Evolutionary conservation across 2,329 filamentous ascomycete genomes (phyloP), one percentile per base, ranked within the genome.

Genomic region (Ophiocordyceps sinensis): DNA sequence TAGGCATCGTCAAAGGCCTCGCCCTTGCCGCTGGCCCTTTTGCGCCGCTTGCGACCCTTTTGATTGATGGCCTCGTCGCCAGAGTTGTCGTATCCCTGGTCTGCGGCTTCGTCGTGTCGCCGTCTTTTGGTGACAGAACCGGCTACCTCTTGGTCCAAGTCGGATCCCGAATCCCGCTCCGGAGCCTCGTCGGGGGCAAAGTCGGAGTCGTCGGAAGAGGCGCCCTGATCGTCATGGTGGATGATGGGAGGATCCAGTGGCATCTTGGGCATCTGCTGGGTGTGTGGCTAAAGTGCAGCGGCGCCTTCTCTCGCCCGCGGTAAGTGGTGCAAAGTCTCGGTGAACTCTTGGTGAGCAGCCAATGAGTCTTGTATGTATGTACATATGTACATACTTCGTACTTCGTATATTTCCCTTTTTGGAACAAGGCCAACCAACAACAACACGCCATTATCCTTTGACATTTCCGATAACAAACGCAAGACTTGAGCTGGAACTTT

Each of bases 191-290:
- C 77, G n/a, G 73, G 75, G 21, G 77, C 72, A 46, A 85, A 85
- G 53, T 85, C 80, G 10, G 80, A 82, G 54, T 86, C 82, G 49
- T 85, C 77, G 4, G 79, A 79, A 2, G 80, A 84, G 14, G 69
- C 74, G 51, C 85, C 85, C 44, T 75, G 64, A 44, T 74, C 71
- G 28, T 75, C 68, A 19, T 70, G 66, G 15, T 70, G 67, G 40
- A 67, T 62, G 38, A 55, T 53, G 42, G 57, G 48, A 17, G 59
- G 56, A 38, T 68, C 65, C 38, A 59, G 51, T 12, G 62, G 50
- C 70, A 73, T 74, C 40, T 46, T 61, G 34, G 5, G 29, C 6
- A 14, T 32, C 19, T 34, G 12, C 8, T 34, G 17, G 38, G 10
- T 21, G 23, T 15, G 32, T 35, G 9, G 9, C 9, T 35, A 10